Base-by-base conservation (phyloP, 345 rosid genomes). In the Populus euphratica region DNA sequence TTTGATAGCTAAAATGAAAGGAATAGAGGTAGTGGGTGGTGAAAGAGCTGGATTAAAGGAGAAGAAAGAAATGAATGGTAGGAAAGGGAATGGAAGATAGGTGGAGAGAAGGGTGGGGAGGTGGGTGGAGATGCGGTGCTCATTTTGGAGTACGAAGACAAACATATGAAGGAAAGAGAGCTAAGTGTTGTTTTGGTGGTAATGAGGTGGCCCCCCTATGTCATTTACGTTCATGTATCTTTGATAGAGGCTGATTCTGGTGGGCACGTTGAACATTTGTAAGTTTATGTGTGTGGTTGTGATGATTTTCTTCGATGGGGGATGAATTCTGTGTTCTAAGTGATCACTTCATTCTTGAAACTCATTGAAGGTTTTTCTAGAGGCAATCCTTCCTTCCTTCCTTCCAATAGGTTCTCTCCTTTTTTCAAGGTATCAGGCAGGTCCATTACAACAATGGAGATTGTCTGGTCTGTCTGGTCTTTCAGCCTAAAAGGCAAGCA, bases 91-190 rank as follows among this genome's bases (percentile, higher is more conserved):
- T 43, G 47, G 3, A 43, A 43, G 47, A 43, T 69, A 41, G 62
- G 29, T 33, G 25, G 72, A 54, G 27, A 41, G 66, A 36, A 63
- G 12, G 47, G 63, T 6, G 49, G 67, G 68, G 54, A 62, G 82
- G 73, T 74, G 79, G 63, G 73, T 25, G 78, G 54, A 66, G 82
- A 75, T 74, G 79, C 69, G 52, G 70, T 49, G 83, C 64, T 70
- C 73, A 33, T 77, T 70, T 80, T 73, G 82, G 76, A 81, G 80
- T 72, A 59, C n/a, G 78, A 83, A 54, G 80, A 79, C 81, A 69
- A 79, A 79, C 83, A 81, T 50, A 61, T 70, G 82, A 12, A 38
- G 25, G 77, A 38, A 69, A 73, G 69, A 70, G 18, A n/a, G 80
- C 63, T 23, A 63, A 29, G 31, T 13, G 68, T 44, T 41, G 38